Evolutionary conservation across 1,284 basidiomycete species (phyloP).

Genomic region (Marasmius tenuissimus): DNA sequence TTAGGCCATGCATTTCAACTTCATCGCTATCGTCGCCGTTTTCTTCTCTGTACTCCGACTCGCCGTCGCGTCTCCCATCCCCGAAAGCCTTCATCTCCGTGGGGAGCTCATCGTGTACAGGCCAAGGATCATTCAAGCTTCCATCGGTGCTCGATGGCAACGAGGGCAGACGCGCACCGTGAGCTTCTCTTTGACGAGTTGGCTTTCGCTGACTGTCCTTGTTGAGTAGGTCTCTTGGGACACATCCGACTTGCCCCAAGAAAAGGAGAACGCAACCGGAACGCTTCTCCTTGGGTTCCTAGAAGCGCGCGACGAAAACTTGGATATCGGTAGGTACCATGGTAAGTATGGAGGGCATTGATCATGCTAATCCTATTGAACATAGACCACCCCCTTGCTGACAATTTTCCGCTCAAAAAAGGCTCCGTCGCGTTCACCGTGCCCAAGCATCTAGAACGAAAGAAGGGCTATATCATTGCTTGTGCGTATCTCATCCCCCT

Average conservation of each 20-base stretch:
- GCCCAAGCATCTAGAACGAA: constrained; percentile 25
- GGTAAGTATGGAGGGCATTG: background rate
- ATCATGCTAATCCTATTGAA: background rate
- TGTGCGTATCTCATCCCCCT: constrained; percentile 27
- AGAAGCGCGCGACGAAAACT: background rate
- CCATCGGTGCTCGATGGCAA: background rate
- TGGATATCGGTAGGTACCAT: constrained; percentile 1
- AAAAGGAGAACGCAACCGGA: constrained; percentile 1
- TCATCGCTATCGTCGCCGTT: background rate
- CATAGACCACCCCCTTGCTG: constrained; percentile 32
- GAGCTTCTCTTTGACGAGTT: background rate
- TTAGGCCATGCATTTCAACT: background rate
- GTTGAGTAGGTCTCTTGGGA: constrained; percentile 6
- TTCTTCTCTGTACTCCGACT: background rate
- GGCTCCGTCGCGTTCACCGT: constrained; percentile 32
- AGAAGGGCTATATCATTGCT: constrained; percentile 37
- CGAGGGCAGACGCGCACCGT: background rate
- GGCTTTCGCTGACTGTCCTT: background rate
- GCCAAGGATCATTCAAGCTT: constrained; percentile 2
- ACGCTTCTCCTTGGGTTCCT: constrained; percentile 5
- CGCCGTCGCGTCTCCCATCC: constrained; percentile 3
- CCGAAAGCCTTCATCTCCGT: background rate
- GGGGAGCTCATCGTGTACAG: background rate
- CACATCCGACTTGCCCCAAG: constrained; percentile 3
- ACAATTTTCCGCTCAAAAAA: constrained; percentile 30